A percentile compares a stretch with the other conserved stretches of the same genome.
These are phyloP conservation scores for Xylaria sp. DNA, from an alignment of 2,329 filamentous ascomycete species.

Conservation along the genomic window DNA sequence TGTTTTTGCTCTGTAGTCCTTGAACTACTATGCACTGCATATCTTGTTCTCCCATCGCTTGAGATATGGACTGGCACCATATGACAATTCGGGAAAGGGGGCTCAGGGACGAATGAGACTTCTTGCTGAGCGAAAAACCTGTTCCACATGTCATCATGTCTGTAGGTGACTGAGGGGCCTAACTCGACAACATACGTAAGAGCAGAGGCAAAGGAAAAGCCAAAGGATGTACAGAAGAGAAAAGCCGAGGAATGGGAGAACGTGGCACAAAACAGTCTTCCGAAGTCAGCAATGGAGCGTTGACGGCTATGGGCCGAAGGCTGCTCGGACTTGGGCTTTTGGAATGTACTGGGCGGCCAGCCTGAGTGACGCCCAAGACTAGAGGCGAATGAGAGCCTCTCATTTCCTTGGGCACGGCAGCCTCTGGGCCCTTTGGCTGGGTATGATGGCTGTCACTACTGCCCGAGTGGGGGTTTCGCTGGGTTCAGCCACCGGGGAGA, in stretches of 20 bases:
- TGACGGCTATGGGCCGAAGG: constrained; percentile 25
- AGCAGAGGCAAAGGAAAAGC: background rate
- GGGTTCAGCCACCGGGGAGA: background rate
- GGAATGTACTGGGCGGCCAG: constrained; percentile 3
- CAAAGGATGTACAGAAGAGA: constrained; percentile 15
- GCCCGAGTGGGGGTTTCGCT: constrained; percentile 10
- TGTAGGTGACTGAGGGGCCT: constrained; percentile 3
- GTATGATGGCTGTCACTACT: constrained; percentile 18
- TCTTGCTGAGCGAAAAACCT: constrained; percentile 24
- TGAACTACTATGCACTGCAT: background rate
- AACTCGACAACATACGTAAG: too few species aligned
- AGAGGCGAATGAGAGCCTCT: constrained; percentile 11
- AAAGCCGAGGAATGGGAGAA: constrained; percentile 32
- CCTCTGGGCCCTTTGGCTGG: constrained; percentile 24
- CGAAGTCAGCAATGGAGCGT: constrained; percentile 33
- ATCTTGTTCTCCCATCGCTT: constrained; percentile 13
- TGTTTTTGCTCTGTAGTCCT: constrained; percentile 11
- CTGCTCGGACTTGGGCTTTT: constrained; percentile 1
- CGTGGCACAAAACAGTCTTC: constrained; percentile 37
- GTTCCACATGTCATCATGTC: constrained; percentile 24
- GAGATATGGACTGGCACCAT: constrained; percentile 28
- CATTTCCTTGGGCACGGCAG: constrained; percentile 16
- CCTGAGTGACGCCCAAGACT: constrained; percentile 23
- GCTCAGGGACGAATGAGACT: constrained; percentile 24
- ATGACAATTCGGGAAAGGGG: constrained; percentile 25